Conservation (phyloP, 768 basidiomycete species). For the Tulasnella sp. region DNA sequence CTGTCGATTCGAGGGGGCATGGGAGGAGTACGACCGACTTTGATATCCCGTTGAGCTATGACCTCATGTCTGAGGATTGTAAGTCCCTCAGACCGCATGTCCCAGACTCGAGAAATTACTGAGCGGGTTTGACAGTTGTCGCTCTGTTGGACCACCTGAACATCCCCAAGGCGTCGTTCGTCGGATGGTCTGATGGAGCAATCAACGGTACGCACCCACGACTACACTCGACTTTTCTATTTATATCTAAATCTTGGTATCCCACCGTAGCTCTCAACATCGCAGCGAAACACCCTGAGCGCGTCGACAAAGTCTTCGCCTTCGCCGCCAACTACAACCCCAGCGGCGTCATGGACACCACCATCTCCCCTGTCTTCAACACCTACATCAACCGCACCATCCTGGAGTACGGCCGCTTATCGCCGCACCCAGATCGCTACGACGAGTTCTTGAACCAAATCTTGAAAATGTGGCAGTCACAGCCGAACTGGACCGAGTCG, state of each 20-base stretch:
- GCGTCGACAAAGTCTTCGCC: constrained; percentile 16
- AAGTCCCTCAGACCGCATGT: background rate
- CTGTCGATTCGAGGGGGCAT: constrained; percentile 12
- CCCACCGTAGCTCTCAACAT: background rate
- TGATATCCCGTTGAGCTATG: constrained; percentile 1
- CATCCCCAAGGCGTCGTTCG: constrained; percentile 15
- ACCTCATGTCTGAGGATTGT: constrained; percentile 14
- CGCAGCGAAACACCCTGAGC: background rate
- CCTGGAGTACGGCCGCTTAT: background rate
- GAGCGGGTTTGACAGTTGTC: background rate
- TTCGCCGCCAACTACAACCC: constrained; percentile 17
- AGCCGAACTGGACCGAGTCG: constrained; percentile 20
- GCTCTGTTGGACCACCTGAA: background rate
- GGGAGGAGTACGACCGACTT: constrained; percentile 11
- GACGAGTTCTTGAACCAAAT: constrained; percentile 11
- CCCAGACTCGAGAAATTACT: background rate
- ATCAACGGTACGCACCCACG: background rate
- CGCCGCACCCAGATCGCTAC: background rate
- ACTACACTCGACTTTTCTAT: background rate
- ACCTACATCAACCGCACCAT: constrained; percentile 20
- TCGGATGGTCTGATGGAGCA: constrained; percentile 18
- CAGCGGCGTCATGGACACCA: constrained; percentile 17
- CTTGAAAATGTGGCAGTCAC: background rate
- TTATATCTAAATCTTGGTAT: background rate
- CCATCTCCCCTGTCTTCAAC: background rate